These are phyloP conservation scores for Metschnikowia bowlesiae DNA, from an alignment of 805 yeast species.

Conservation along the genomic window DNA sequence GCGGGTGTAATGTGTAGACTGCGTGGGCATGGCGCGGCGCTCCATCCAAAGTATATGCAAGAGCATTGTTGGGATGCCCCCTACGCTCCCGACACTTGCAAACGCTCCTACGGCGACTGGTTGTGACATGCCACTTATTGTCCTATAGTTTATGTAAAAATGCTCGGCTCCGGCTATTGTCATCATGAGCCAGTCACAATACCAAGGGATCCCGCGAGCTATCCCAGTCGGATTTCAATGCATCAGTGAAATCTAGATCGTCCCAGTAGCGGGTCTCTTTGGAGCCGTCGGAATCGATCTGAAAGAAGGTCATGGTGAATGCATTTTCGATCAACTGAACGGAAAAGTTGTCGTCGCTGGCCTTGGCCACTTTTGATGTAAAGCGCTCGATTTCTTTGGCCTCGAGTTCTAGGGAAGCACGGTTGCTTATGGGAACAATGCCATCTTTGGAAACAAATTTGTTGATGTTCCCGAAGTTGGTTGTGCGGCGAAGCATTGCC, in stretches of 20 bases:
- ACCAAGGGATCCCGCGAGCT: slow-evolving; percentile 1
- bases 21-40: neutral
- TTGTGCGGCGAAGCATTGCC: slow-evolving; percentile 13
- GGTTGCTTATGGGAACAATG: slow-evolving; percentile 14
- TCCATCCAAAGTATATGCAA: neutral
- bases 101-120: neutral
- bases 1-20: neutral
- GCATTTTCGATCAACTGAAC: slow-evolving; percentile 15
- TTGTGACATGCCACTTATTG: neutral
- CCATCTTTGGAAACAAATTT: slow-evolving; percentile 6
- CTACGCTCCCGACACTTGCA: neutral
- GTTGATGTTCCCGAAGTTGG: slow-evolving; percentile 10
- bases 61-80: neutral
- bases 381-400: slow-evolving; percentile 10
- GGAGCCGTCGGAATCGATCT: neutral
- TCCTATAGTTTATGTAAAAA: neutral
- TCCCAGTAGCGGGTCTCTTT: slow-evolving; percentile 13
- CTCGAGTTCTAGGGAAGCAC: slow-evolving; percentile 14
- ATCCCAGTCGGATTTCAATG: slow-evolving; percentile 8
- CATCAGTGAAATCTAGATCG: slow-evolving; percentile 10
- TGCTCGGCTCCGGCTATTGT: neutral
- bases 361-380: slow-evolving; percentile 3
- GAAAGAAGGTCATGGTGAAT: slow-evolving; percentile 14
- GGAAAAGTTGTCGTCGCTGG: slow-evolving; percentile 3
- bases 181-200: slow-evolving; percentile 4